Conservation (phyloP, 2,329 filamentous ascomycete genomes). For the Cadophora luteo-olivacea region DNA sequence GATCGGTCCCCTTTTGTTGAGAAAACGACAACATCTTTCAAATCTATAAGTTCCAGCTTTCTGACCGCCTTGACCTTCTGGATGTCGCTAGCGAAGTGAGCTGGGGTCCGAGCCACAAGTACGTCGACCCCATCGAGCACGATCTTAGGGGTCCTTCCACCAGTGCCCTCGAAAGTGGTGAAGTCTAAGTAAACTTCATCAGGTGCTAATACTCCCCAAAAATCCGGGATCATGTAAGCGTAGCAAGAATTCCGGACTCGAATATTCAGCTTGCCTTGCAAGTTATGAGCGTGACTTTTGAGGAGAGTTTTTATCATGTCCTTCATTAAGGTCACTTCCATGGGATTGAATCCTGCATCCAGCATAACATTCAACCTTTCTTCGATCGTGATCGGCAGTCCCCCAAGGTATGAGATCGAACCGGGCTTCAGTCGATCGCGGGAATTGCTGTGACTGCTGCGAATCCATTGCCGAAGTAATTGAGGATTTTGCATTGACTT, state of each 20-base stretch:
- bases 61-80: conserved; percentile 69
- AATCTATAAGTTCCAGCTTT: conserved; percentile 62
- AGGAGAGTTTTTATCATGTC: too few relatives aligned
- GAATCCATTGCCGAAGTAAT: conserved; percentile 61
- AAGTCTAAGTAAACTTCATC: conserved; percentile 74
- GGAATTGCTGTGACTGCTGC: conserved; percentile 50
- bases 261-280: conserved; percentile 64
- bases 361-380: conserved; percentile 62
- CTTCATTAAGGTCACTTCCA: conserved; percentile 54
- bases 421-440: conserved; percentile 43
- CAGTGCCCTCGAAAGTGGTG: conserved; percentile 57
- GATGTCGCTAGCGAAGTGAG: conserved; percentile 74
- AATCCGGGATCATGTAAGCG: conserved; percentile 73
- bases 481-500: conserved; percentile 56
- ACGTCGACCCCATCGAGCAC: conserved; percentile 64
- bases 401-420: conserved; percentile 32
- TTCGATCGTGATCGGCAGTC: conserved; percentile 43
- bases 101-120: conserved; percentile 72
- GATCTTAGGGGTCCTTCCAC: conserved; percentile 61
- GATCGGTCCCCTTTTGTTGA: conserved; percentile 64
- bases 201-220: conserved; percentile 62
- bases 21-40: conserved; percentile 85
- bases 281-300: too few relatives aligned
- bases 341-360: conserved; percentile 64
- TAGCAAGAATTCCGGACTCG: conserved; percentile 66